Evolutionary conservation across 2,329 filamentous ascomycete genomes (phyloP).

Genomic region (Aulographum hederae): DNA sequence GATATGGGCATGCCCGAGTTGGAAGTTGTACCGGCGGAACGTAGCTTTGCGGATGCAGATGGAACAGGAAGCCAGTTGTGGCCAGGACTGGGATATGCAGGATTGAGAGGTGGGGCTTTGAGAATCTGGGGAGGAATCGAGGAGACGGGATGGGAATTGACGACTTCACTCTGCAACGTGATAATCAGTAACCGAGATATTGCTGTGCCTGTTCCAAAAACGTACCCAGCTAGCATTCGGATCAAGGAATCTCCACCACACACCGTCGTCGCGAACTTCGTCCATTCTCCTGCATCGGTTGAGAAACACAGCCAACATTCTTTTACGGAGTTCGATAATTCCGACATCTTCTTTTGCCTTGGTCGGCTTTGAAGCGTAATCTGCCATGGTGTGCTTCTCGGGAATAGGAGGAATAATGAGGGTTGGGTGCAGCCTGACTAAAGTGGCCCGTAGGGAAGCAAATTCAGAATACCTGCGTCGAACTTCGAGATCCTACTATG

Average conservation of each 20-base stretch:
- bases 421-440: constrained; percentile 84
- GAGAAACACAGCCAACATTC: constrained; percentile 89
- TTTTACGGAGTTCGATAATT: constrained; percentile 90
- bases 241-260: constrained; percentile 95
- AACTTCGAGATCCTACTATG: constrained; percentile 70
- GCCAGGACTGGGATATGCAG: constrained; percentile 76
- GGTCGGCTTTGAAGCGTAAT: constrained; percentile 94
- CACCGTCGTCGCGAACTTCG: constrained; percentile 75
- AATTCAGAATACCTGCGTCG: constrained; percentile 94
- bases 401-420: constrained; percentile 92
- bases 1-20: constrained; percentile 32
- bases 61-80: constrained; percentile 82
- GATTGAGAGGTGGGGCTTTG: constrained; percentile 86
- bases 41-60: constrained; percentile 69
- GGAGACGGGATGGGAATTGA: constrained; percentile 76
- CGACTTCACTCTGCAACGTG: constrained; percentile 59
- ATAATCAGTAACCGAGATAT: constrained; percentile 1
- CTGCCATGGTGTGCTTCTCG: constrained; percentile 96
- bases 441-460: constrained; percentile 69
- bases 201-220: too few relatives aligned
- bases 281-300: constrained; percentile 91
- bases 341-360: constrained; percentile 95
- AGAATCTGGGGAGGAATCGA: constrained; percentile 88
- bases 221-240: constrained; percentile 95
- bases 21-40: constrained; percentile 28